phyloP scores from a whole-genome alignment of 23 red algal species.

The Gracilaria domingensis region DNA sequence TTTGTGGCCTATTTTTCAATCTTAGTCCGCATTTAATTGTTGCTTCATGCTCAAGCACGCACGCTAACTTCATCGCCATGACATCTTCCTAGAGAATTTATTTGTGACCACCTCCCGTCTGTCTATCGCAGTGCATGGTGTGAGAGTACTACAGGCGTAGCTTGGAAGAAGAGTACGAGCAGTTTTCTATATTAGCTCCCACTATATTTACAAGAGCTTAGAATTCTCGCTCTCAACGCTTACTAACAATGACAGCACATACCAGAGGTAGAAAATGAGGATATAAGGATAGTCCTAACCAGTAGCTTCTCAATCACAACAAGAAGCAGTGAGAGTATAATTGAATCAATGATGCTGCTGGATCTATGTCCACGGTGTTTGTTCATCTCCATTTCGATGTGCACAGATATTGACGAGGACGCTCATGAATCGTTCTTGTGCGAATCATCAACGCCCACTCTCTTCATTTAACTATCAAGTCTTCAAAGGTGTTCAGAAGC shows the following conservation, averaged over 20 bases:
- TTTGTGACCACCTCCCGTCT: background rate
- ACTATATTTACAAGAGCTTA: background rate
- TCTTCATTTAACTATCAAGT: too few species aligned
- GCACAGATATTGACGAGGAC: too few species aligned
- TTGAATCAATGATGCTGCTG: too few species aligned
- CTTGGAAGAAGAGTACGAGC: background rate
- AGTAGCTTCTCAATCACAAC: too few species aligned
- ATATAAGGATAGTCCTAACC: too few species aligned
- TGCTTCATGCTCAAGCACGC: slow-evolving; percentile 15
- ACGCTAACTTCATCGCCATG: background rate
- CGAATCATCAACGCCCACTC: too few species aligned
- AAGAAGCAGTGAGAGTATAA: too few species aligned
- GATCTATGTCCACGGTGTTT: too few species aligned
- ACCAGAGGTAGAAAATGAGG: background rate
- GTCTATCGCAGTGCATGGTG: background rate
- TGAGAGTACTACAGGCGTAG: background rate
- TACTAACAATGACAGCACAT: background rate
- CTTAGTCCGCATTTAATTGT: background rate
- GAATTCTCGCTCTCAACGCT: background rate
- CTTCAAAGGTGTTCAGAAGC: too few species aligned
- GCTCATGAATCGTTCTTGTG: too few species aligned
- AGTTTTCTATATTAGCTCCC: background rate
- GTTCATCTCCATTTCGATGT: too few species aligned
- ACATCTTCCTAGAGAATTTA: background rate
- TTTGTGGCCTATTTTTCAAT: background rate